Percentiles rank a stretch among this genome's conserved stretches.
phyloP scores from a whole-genome alignment of 495 filamentous ascomycete species.

The Tuber calosporum region DNA sequence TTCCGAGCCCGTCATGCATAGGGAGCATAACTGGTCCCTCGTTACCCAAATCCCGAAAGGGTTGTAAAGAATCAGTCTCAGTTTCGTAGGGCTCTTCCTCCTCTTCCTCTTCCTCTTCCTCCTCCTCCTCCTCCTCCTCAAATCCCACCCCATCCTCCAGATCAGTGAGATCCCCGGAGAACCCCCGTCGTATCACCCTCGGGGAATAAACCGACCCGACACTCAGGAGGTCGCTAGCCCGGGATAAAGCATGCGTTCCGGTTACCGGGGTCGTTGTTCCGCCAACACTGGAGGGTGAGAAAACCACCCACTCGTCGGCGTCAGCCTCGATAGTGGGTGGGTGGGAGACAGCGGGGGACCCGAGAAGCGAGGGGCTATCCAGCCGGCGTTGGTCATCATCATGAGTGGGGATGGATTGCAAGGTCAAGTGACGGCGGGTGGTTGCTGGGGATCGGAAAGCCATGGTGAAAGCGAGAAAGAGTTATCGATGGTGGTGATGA shows the following conservation, averaged over 20 bases:
- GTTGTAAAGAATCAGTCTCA: conserved; percentile 72
- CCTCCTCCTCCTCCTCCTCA: conserved; percentile 52
- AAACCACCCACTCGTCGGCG: conserved; percentile 91
- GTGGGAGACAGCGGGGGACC: conserved; percentile 15
- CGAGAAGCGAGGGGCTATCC: conserved; percentile 22
- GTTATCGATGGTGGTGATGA: neutral
- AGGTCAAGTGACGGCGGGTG: conserved; percentile 26
- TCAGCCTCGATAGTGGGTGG: conserved; percentile 45
- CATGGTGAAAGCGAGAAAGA: conserved; percentile 7
- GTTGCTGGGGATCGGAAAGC: conserved; percentile 26
- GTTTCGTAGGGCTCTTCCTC: conserved; percentile 73
- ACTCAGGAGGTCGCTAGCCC: conserved; percentile 78
- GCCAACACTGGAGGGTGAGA: conserved; percentile 64
- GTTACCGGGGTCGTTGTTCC: conserved; percentile 67
- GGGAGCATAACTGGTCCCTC: conserved; percentile 59
- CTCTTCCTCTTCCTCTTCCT: conserved; percentile 56
- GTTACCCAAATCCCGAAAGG: conserved; percentile 51
- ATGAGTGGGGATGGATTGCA: conserved; percentile 25
- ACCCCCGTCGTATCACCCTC: conserved; percentile 47
- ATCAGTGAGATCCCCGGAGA: conserved; percentile 46
- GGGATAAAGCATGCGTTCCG: conserved; percentile 64
- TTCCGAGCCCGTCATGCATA: conserved; percentile 83
- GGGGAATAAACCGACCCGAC: conserved; percentile 53
- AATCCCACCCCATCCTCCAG: conserved; percentile 44
- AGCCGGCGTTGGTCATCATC: conserved; percentile 18